Conservation (phyloP, 73 alveolate genomes). For the Tetrahymena elliotti region DNA sequence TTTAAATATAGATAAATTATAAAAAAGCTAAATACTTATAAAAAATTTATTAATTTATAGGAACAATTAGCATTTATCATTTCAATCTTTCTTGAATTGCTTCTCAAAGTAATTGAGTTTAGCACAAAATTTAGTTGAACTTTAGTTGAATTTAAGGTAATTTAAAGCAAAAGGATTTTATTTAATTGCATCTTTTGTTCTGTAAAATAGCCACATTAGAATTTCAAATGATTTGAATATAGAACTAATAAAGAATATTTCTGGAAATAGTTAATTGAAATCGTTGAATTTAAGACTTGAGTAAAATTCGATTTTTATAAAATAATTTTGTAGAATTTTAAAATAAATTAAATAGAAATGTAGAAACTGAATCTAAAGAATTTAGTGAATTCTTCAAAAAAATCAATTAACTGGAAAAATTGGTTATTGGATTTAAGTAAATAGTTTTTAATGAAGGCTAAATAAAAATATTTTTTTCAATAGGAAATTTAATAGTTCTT, state of each 20-base stretch:
- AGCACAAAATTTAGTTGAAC: not conserved
- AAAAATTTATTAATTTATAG: not conserved
- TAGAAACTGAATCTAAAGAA: too few relatives aligned
- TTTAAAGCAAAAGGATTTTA: too few relatives aligned
- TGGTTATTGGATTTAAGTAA: not conserved
- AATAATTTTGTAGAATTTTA: too few relatives aligned
- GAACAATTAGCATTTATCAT: not conserved
- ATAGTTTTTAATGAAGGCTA: too few relatives aligned
- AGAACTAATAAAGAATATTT: too few relatives aligned
- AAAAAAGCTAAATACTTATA: too few relatives aligned
- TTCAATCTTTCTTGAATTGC: not conserved
- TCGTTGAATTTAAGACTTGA: not conserved
- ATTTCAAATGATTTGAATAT: not conserved
- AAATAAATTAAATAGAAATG: not conserved
- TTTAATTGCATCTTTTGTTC: too few relatives aligned
- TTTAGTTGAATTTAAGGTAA: not conserved
- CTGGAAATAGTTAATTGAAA: not conserved
- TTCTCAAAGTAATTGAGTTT: not conserved
- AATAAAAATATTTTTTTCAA: too few relatives aligned
- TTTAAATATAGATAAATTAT: too few relatives aligned
- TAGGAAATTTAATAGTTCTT: not conserved
- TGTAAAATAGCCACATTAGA: not conserved
- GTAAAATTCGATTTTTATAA: not conserved
- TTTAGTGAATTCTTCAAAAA: not conserved
- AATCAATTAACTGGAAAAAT: not conserved